A percentile compares a stretch with the other conserved stretches of the same genome.
Evolutionary conservation across 2,329 filamentous ascomycete species (phyloP).

Genomic region (Pseudomassariella vexata): DNA sequence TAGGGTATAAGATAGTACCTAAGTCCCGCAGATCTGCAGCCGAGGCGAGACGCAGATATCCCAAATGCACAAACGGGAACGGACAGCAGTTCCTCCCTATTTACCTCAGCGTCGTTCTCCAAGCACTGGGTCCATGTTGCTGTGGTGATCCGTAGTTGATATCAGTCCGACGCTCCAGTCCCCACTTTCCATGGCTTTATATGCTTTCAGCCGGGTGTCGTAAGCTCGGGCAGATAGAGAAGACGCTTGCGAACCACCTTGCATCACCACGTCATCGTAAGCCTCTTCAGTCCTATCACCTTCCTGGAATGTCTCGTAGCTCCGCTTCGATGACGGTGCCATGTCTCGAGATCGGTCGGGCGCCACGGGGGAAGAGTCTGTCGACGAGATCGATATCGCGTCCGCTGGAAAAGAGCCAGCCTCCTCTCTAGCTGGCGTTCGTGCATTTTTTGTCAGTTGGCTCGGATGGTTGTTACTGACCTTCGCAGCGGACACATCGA

Average conservation of each 20-base stretch:
- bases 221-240: slow-evolving; percentile 19
- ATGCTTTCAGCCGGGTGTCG: slow-evolving; percentile 24
- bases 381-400: neutral
- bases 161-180: slow-evolving; percentile 24
- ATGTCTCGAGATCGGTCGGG: neutral
- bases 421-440: neutral
- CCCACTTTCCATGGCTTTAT: slow-evolving; percentile 15
- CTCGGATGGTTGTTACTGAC: too few species aligned
- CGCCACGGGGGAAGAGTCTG: too few species aligned
- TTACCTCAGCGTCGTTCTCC: too few species aligned
- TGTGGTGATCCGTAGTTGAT: slow-evolving; percentile 34
- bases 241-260: slow-evolving; percentile 25
- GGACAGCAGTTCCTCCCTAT: too few species aligned
- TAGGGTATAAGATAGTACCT: too few species aligned
- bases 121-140: slow-evolving; percentile 26
- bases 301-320: neutral
- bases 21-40: too few species aligned
- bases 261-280: slow-evolving; percentile 15
- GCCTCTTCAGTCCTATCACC: slow-evolving; percentile 1
- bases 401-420: neutral
- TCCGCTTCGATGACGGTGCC: neutral
- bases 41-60: too few species aligned
- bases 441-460: too few species aligned
- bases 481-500: too few species aligned
- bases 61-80: too few species aligned